A percentile compares a stretch with the other conserved stretches of the same genome.
phyloP scores from a whole-genome alignment of 2,329 filamentous ascomycete genomes.

The Capronia americana region DNA sequence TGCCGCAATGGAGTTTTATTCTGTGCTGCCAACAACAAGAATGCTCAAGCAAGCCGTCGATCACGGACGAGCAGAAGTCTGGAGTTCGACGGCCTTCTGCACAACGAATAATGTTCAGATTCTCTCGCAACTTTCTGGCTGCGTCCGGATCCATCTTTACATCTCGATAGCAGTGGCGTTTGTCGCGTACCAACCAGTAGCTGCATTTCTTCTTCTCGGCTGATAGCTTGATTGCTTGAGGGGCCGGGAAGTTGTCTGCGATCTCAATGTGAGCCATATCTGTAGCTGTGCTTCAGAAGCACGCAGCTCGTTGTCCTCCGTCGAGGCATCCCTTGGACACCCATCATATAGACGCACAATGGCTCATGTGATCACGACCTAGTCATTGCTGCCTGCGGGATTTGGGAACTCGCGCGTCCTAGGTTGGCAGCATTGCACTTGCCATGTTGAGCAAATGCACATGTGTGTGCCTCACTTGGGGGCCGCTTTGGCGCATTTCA shows the following conservation, averaged over 20 bases:
- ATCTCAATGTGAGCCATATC: not conserved
- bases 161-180: not conserved
- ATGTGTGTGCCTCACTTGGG: not conserved
- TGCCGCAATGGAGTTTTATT: not conserved
- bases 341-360: not conserved
- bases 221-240: not conserved
- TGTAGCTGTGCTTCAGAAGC: not conserved
- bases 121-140: not conserved
- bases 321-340: not conserved
- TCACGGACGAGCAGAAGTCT: not conserved
- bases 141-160: not conserved
- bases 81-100: not conserved
- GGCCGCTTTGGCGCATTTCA: not conserved
- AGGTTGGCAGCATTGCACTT: not conserved
- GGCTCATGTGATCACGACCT: not conserved
- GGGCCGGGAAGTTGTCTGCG: not conserved
- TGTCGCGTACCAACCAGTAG: not conserved
- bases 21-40: slow-evolving; percentile 6
- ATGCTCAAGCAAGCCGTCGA: not conserved
- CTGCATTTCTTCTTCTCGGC: not conserved
- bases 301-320: not conserved
- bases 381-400: not conserved
- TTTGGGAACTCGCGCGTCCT: not conserved
- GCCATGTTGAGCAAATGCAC: not conserved
- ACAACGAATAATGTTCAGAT: not conserved